Base-by-base conservation (phyloP, 805 yeast species). In the Candida golubevii region DNA sequence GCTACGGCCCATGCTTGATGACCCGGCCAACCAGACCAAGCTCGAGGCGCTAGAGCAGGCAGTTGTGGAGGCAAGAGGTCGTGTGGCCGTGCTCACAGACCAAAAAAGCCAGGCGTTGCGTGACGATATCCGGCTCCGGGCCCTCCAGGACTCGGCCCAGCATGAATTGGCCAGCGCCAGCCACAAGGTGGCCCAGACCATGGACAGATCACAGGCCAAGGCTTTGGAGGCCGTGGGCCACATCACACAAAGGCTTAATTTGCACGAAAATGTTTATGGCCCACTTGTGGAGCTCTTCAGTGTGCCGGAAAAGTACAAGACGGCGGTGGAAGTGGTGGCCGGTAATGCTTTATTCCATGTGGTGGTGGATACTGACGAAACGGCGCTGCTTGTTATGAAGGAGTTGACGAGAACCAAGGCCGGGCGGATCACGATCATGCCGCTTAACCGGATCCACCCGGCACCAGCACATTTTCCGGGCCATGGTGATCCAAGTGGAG, bases 381-480 rank as follows among this genome's bases (percentile, higher is more conserved):
- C 95, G 2, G 98, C 97, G 0, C 73, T 88, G 9, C 60, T 78
- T 13, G 63, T 91, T 3, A 85, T 90, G 85, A 83, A 83, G 36
- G 89, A 88, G 59, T 69, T 93, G 46, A 74, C 75, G 6, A 71
- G 84, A 41, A 80, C 78, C 47, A 80, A 79, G 48, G 75, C 83
- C 6, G 98, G 98, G 1, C 75, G 97, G 56, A 90, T 86, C 0
- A 88, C 98, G 0, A 89, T 93, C 55, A 82, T 93, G 71, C 98
- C 99, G 1, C 67, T 93, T 50, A 88, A 89, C 58, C 72, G 95
- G 54, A 57, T 93, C 12, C 52, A 61, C 7, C 69, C 74, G 18
- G 57, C 61, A 29, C 58, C 62, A 8, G 62, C 72, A 12, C 55
- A 58, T 3, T 85, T 80, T 55, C 96, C 97, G 1, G 23, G 23